Evolutionary conservation across 2,329 filamentous ascomycete species (phyloP), one percentile per base, ranked within the genome.

Genomic region (Talaromyces albobiverticillius): DNA sequence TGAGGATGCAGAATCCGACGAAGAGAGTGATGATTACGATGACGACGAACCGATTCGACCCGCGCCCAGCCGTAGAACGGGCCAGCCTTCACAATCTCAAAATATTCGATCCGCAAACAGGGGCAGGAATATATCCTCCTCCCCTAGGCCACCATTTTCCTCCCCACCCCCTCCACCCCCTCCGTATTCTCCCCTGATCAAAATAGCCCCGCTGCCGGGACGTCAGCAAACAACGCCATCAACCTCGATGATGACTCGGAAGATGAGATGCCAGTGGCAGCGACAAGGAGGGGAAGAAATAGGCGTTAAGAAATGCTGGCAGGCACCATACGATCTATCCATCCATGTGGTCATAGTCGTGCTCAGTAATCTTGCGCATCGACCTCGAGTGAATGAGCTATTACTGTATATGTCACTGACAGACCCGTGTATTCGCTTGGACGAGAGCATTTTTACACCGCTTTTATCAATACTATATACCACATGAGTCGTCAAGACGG

Each of bases 161-260:
- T n/a, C n/a, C n/a, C n/a, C n/a, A n/a, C n/a, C n/a, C n/a, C n/a
- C n/a, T n/a, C n/a, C n/a, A n/a, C n/a, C n/a, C n/a, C n/a, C n/a
- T n/a, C n/a, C n/a, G n/a, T n/a, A n/a, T n/a, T n/a, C n/a, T n/a
- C n/a, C n/a, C n/a, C n/a, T n/a, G n/a, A n/a, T n/a, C n/a, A n/a
- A 22, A 7, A 9, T 13, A 40, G 16, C 36, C 5, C 16, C 3
- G 26, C 54, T 8, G 47, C 55, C 20, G 63, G 64, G 18, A 60
- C 61, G n/a, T 62, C 63, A 36, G 55, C 46, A 3, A 43, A 22
- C 20, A 60, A 63, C 53, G 63, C 64, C 14, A 67, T 68, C 29
- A 51, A 48, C 34, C n/a, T 66, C 7, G 62, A 66, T 16, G 62
- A 64, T 49, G 65, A 67, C 29, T 67, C 64, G 23, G 67, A 69